Evolutionary conservation across 345 rosid genomes (phyloP), one percentile per base, ranked within the genome.

Genomic region (Hibiscus tridactylites): DNA sequence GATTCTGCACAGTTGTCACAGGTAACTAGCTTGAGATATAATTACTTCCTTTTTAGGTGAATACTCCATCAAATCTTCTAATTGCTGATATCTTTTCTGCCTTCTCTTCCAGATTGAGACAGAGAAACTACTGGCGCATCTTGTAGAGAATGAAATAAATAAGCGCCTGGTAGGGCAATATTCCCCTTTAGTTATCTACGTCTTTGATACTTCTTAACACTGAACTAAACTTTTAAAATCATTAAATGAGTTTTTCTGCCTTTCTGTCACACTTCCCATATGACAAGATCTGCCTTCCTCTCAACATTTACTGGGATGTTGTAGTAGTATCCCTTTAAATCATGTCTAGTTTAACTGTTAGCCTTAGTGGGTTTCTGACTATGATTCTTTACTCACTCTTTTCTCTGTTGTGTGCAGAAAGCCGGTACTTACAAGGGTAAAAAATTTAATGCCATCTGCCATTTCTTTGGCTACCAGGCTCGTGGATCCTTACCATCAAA

Each of bases 1-100:
- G 98, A 95, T 83, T 92, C 99, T 75, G 99, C 99, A n/a, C 99
- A 92, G 85, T 73, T 95, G 76, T 95, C 99, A 74, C 99, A 95
- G 94, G 99, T 95, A 81, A 75, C 44, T 73, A 47, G 70, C 71
- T 71, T 72, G 56, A 31, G 46, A 50, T 66, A 15, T 64, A 29
- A 7, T 50, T 68, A 17, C 31, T 59, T 15, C 28, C 21, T 28
- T 73, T 19, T 8, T 46, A 65, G 1, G 57, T 13, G 8, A 61
- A 46, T 68, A 31, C 60, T 57, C 68, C 50, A 28, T 59, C 7
- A 6, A 39, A 64, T 50, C 1, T 52, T 53, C 11, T 10, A 61
- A 79, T 77, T 61, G 57, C 61, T 58, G 65, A 76, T 79, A 54
- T 63, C 47, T 68, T 26, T 54, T 72, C 74, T 77, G 44, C 54